A percentile compares a stretch with the other conserved stretches of the same genome.
phyloP scores from a whole-genome alignment of 495 filamentous ascomycete species.

The Aspergillus affinis region DNA sequence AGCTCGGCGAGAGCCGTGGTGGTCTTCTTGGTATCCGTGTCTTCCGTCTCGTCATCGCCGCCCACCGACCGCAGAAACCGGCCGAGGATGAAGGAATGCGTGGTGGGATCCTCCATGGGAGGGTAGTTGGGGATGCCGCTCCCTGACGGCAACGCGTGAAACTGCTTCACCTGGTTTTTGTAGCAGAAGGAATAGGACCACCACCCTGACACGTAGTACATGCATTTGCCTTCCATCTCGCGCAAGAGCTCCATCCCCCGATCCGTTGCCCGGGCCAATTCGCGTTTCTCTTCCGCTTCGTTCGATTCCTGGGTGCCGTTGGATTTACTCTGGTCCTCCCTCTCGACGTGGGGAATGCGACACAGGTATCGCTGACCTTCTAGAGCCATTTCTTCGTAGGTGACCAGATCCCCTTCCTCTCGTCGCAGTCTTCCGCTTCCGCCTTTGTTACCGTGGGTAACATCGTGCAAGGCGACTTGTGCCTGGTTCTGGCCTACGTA shows the following conservation, averaged over 20 bases:
- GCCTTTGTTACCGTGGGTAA: constrained; percentile 13
- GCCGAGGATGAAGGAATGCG: constrained; percentile 79
- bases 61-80: constrained; percentile 42
- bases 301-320: constrained; percentile 58
- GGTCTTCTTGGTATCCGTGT: constrained; percentile 30
- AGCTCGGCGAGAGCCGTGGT: constrained; percentile 57
- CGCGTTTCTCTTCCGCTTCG: constrained; percentile 75
- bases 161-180: constrained; percentile 82
- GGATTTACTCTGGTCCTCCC: constrained; percentile 37
- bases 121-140: constrained; percentile 67
- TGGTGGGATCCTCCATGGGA: constrained; percentile 70
- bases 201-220: constrained; percentile 92
- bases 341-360: constrained; percentile 71
- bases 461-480: constrained; percentile 28
- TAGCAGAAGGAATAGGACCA: constrained; percentile 98
- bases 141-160: constrained; percentile 74
- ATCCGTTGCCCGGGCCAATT: constrained; percentile 78
- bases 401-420: constrained; percentile 8
- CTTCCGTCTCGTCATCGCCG: constrained; percentile 28
- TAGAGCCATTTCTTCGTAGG: constrained; percentile 61
- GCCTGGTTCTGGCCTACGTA: constrained; percentile 22
- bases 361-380: constrained; percentile 76
- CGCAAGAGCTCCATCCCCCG: constrained; percentile 87
- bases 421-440: constrained; percentile 1
- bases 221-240: constrained; percentile 81